A percentile compares a stretch with the other conserved stretches of the same genome.
phyloP scores from a whole-genome alignment of 352 stramenopile species.

The Phytopythium delawarense region DNA sequence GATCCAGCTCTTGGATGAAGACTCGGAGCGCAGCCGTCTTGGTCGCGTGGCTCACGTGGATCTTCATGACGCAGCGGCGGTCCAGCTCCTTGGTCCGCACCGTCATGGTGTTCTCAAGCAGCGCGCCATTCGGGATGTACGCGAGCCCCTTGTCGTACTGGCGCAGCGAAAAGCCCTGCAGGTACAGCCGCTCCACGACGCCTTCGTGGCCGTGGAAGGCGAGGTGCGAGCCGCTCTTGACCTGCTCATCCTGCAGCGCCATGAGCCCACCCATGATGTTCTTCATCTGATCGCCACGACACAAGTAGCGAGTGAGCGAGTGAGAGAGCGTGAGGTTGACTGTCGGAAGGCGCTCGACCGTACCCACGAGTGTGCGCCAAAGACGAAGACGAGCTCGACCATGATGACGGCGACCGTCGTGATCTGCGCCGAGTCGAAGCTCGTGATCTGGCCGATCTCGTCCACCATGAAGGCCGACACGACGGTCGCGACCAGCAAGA shows the following conservation, averaged over 20 bases:
- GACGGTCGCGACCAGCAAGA: conserved; percentile 75
- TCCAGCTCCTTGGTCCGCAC: conserved; percentile 69
- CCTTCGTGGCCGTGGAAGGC: conserved; percentile 73
- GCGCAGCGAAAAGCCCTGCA: conserved; percentile 76
- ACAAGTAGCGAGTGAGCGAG: not conserved
- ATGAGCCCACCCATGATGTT: conserved; percentile 84
- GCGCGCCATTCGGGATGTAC: conserved; percentile 77
- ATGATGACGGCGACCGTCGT: conserved; percentile 75
- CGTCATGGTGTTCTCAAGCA: conserved; percentile 69
- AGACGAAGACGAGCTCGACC: conserved; percentile 74
- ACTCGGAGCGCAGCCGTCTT: conserved; percentile 38
- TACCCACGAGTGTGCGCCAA: conserved; percentile 81
- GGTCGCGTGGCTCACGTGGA: conserved; percentile 63
- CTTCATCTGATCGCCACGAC: conserved; percentile 47
- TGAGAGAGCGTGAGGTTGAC: not conserved
- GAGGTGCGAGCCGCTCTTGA: conserved; percentile 74
- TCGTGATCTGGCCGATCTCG: conserved; percentile 69
- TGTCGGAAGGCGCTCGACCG: not conserved
- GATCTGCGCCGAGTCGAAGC: conserved; percentile 80
- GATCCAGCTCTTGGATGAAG: conserved; percentile 77
- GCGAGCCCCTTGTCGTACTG: conserved; percentile 79
- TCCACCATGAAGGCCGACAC: conserved; percentile 84
- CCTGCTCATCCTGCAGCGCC: conserved; percentile 76
- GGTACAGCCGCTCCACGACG: conserved; percentile 76
- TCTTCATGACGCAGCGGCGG: conserved; percentile 36